Evolutionary conservation across 768 basidiomycete species (phyloP).

Genomic region (Sporobolomyces roseus): DNA sequence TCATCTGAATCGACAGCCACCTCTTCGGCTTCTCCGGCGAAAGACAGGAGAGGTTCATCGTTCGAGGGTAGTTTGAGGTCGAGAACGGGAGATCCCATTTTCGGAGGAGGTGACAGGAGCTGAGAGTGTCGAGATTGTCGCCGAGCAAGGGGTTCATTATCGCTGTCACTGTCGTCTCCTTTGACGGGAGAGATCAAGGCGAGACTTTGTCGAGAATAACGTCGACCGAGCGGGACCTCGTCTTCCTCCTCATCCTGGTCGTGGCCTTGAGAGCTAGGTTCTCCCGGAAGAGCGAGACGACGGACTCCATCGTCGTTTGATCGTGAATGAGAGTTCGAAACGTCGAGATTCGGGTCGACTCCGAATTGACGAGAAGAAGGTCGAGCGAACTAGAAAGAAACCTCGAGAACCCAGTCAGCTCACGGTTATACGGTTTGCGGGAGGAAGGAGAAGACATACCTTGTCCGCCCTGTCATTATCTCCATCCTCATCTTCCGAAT

Average conservation of each 20-base stretch:
- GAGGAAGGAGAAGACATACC: no score
- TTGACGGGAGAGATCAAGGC: not conserved
- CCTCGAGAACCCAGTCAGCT: no score
- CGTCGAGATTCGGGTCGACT: not conserved
- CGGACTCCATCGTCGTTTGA: no score
- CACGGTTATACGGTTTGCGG: no score
- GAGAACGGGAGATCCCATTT: not conserved
- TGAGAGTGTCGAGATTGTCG: no score
- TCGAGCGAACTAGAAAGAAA: not conserved
- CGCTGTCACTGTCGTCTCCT: no score
- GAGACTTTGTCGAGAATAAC: conserved; percentile 18
- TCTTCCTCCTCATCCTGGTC: conserved; percentile 14
- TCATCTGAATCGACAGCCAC: not conserved
- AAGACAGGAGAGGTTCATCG: not conserved
- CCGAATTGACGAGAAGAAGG: not conserved
- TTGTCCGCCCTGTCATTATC: no score
- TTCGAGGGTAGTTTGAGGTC: not conserved
- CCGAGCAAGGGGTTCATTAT: no score
- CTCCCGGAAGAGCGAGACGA: conserved; percentile 20
- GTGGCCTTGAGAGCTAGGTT: conserved; percentile 22
- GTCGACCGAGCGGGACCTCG: conserved; percentile 16
- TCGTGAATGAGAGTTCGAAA: not conserved
- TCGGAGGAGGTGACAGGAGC: no score
- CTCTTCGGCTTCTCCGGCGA: not conserved
- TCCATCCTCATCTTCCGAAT: not conserved